Evolutionary conservation across 1,284 basidiomycete genomes (phyloP), one percentile per base, ranked within the genome.

Genomic region (Puccinia horiana): DNA sequence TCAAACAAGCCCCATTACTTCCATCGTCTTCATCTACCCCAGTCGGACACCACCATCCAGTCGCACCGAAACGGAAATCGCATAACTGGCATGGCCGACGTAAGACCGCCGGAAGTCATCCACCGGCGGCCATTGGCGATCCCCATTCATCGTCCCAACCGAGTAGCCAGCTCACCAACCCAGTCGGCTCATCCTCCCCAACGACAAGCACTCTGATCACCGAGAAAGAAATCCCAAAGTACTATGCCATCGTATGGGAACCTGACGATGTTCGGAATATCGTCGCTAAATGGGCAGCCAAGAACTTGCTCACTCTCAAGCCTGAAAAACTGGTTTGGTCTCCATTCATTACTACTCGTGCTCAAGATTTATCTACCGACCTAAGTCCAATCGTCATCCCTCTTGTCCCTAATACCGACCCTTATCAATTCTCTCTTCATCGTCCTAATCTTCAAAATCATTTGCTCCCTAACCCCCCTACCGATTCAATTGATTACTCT

Each of bases 291-390:
- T 94, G 93, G 90, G 92, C 93, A 84, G 87, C 88, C 29, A 98
- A 96, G 87, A 93, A 92, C 0, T 93, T 96, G 85, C 86, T 96
- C 83, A 90, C 88, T 85, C 89, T 99, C 76, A 91, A 91, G 83
- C 92, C 95, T 0, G 94, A 96, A 85, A 92, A 92, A 86, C 90
- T 99, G 83, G 95, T 94, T 86, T 99, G 97, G 93, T 95, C 92
- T 83, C 96, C 96, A 6, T 98, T 97, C 88, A 88, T 97, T 26
- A 65, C 69, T 37, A 40, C 63, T 6, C 47, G 54, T 29, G 54
- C 47, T 14, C 35, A 49, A 44, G 29, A 44, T 6, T 26, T 78
- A 6, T 56, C 54, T 8, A 69, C 69, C 35, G 76, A 78, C 47
- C 8, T 78, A 8, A 49, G 63, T 23, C 76, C 63, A 18, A 78